Conservation (phyloP, 371 early-diverging fungal species). For the Homolaphlyctis polyrhiza region DNA sequence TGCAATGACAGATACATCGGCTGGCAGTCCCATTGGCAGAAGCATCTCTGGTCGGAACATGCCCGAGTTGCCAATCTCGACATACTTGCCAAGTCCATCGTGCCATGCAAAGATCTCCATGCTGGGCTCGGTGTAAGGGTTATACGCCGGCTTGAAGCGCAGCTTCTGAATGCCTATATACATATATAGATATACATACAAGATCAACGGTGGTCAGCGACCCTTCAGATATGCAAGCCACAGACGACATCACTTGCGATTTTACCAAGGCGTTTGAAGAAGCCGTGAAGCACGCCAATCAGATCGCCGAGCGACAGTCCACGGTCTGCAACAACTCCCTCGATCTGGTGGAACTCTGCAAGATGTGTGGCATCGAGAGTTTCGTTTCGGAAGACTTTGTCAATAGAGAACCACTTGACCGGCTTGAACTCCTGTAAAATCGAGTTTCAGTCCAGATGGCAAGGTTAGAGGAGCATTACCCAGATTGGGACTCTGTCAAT, state of each 20-base stretch:
- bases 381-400: conserved; percentile 99
- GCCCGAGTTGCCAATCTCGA: conserved; percentile 99
- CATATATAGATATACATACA: background rate
- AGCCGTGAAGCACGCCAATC: conserved; percentile 95
- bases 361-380: conserved; percentile 99
- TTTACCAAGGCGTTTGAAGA: conserved; percentile 96
- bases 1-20: conserved; percentile 96
- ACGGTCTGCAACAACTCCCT: conserved; percentile 98
- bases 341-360: conserved; percentile 99
- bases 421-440: conserved; percentile 68
- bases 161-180: conserved; percentile 72
- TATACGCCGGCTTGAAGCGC: conserved; percentile 99
- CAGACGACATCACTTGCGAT: background rate
- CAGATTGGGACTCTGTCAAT: background rate
- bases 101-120: conserved; percentile 99
- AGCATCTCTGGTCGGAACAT: conserved; percentile 99
- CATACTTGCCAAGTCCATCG: conserved; percentile 89
- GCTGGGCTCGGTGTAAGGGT: conserved; percentile 99
- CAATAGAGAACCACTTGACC: conserved; percentile 98
- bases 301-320: conserved; percentile 94
- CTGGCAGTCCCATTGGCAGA: conserved; percentile 92
- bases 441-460: background rate
- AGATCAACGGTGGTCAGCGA: background rate
- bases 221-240: too few relatives aligned
- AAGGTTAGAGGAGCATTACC: background rate